Conservation (phyloP, 345 rosid genomes). For the Triadica sebifera region DNA sequence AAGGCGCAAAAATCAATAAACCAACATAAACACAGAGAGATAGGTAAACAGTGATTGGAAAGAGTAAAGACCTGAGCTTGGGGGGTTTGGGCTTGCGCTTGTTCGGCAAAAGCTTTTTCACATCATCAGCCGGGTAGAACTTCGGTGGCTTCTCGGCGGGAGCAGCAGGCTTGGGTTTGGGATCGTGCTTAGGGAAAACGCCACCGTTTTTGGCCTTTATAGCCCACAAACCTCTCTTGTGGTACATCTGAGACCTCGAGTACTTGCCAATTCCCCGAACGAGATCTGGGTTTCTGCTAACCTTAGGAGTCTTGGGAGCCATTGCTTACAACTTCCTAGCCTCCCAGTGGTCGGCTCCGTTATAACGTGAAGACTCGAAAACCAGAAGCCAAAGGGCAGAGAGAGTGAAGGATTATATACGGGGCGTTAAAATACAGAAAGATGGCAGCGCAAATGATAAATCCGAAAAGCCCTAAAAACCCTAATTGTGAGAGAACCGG, state of each 20-base stretch:
- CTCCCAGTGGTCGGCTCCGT: neutral
- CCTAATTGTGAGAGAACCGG: neutral
- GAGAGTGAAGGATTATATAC: neutral
- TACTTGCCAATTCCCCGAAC: constrained; percentile 55
- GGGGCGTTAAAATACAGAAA: neutral
- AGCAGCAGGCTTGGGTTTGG: constrained; percentile 49
- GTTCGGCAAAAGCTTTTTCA: constrained; percentile 68
- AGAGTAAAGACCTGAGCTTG: constrained; percentile 48
- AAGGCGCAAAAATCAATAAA: neutral
- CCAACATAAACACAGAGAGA: neutral
- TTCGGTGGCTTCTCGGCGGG: constrained; percentile 50
- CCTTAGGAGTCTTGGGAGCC: constrained; percentile 26
- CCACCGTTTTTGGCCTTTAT: constrained; percentile 85
- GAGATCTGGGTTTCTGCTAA: constrained; percentile 54
- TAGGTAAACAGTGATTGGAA: neutral
- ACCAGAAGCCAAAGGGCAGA: neutral
- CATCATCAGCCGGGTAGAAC: constrained; percentile 79
- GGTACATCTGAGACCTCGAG: constrained; percentile 66
- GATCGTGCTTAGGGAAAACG: constrained; percentile 68
- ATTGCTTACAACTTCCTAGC: constrained; percentile 1
- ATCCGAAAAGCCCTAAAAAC: neutral
- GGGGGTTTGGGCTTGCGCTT: constrained; percentile 67
- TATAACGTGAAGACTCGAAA: neutral
- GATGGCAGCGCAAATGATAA: too few relatives aligned
- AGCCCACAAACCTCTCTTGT: constrained; percentile 69